Conservation (phyloP, 805 yeast species). For the Metschnikowia picachoensis region DNA sequence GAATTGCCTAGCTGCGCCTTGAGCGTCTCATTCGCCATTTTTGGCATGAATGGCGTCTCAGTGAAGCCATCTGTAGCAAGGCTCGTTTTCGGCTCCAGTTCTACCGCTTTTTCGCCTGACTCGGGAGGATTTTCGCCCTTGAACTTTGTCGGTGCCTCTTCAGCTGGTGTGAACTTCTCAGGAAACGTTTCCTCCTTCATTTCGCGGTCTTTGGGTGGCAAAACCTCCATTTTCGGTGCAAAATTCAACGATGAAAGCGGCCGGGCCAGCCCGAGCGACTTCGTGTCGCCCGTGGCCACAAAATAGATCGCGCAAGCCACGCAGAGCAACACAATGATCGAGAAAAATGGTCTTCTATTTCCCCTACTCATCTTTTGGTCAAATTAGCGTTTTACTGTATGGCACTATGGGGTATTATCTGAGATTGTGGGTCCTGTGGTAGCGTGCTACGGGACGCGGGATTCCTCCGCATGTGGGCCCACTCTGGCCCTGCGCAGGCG, state of each 20-base stretch:
- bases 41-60: conserved; percentile 76
- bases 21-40: conserved; percentile 82
- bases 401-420: background rate
- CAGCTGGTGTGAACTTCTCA: conserved; percentile 1
- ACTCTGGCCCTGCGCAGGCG: no score
- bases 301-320: conserved; percentile 18
- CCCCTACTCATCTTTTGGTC: conserved; percentile 2
- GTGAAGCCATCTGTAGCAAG: conserved; percentile 17
- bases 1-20: conserved; percentile 86
- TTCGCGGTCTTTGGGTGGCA: background rate
- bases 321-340: conserved; percentile 12
- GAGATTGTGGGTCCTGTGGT: no score
- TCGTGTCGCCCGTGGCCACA: conserved; percentile 16
- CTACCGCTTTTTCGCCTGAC: background rate
- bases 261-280: conserved; percentile 11
- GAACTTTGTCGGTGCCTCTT: conserved; percentile 1
- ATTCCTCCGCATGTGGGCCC: no score
- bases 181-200: background rate
- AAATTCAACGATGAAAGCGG: background rate
- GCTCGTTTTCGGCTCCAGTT: background rate
- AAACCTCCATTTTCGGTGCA: background rate
- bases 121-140: background rate
- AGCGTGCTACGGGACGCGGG: no score
- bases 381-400: background rate
- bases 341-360: conserved; percentile 13